A percentile compares a stretch with the other conserved stretches of the same genome.
Conservation (phyloP, 805 yeast species). For the Groenewaldozyma tartarivorans region DNA sequence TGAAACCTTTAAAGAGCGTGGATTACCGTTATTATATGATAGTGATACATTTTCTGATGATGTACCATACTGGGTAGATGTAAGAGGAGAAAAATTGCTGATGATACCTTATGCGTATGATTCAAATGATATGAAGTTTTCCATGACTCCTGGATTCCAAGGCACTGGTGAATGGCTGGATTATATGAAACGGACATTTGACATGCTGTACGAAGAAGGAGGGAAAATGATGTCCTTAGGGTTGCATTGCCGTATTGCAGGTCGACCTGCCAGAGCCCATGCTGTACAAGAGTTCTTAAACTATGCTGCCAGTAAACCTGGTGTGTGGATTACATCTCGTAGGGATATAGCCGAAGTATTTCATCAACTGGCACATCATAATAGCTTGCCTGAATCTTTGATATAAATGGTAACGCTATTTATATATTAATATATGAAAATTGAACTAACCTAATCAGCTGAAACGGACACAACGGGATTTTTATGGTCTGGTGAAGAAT, state of each 20-base stretch:
- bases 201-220: conserved; percentile 30
- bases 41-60: conserved; percentile 31
- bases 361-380: neutral
- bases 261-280: conserved; percentile 30
- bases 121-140: conserved; percentile 26
- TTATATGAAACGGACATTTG: conserved; percentile 31
- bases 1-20: conserved; percentile 28
- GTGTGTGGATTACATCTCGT: conserved; percentile 32
- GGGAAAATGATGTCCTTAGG: conserved; percentile 32
- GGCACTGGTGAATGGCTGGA: conserved; percentile 22
- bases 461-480: too few species aligned
- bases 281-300: conserved; percentile 30
- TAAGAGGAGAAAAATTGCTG: conserved; percentile 11
- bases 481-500: neutral
- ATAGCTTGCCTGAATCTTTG: neutral
- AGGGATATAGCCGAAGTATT: conserved; percentile 28
- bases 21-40: conserved; percentile 28
- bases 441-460: neutral
- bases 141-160: conserved; percentile 22
- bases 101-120: conserved; percentile 28
- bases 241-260: conserved; percentile 29
- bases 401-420: neutral
- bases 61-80: conserved; percentile 27
- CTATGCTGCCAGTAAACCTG: conserved; percentile 27
- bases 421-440: neutral